phyloP scores from a whole-genome alignment of 2,329 filamentous ascomycete genomes.

The Paraphoma sp. region DNA sequence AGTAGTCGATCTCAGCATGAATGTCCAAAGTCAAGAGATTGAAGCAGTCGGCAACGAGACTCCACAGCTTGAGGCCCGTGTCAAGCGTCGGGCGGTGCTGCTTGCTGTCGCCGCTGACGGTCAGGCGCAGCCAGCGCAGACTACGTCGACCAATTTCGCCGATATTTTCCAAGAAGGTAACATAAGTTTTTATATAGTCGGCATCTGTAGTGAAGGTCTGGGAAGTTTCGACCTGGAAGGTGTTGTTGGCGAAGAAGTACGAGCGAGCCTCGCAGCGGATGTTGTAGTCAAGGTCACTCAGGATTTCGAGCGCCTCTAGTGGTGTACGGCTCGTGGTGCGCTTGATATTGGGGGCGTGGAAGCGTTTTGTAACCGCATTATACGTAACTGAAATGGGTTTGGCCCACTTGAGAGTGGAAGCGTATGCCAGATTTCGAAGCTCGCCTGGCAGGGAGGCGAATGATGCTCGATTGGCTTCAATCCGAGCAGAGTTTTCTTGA shows the following conservation, averaged over 20 bases:
- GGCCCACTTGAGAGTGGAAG: background rate
- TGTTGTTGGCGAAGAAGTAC: slow-evolving; percentile 9
- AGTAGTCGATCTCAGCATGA: slow-evolving; percentile 6
- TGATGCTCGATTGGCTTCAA: background rate
- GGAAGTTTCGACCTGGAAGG: slow-evolving; percentile 1
- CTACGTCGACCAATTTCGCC: slow-evolving; percentile 3
- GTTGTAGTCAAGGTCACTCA: slow-evolving; percentile 7
- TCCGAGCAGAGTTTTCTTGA: background rate
- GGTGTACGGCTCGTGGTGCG: background rate
- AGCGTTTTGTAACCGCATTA: background rate
- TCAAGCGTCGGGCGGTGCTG: background rate
- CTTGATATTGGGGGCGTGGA: background rate
- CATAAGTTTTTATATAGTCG: slow-evolving; percentile 3
- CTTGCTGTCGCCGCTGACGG: slow-evolving; percentile 4
- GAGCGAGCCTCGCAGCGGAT: slow-evolving; percentile 5
- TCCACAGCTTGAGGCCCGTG: slow-evolving; percentile 1
- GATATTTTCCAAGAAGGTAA: slow-evolving; percentile 2
- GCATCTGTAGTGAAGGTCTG: slow-evolving; percentile 1
- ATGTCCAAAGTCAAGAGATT: slow-evolving; percentile 5
- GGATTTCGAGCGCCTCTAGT: slow-evolving; percentile 1
- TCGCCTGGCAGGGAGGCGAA: slow-evolving; percentile 8
- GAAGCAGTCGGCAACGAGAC: background rate
- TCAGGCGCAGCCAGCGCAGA: slow-evolving; percentile 4
- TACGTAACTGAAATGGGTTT: background rate
- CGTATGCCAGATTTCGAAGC: slow-evolving; percentile 3